A percentile compares a stretch with the other conserved stretches of the same genome.
These are phyloP conservation scores for Inga leiocalycina DNA, from an alignment of 306 rosid genomes.

Conservation along the genomic window DNA sequence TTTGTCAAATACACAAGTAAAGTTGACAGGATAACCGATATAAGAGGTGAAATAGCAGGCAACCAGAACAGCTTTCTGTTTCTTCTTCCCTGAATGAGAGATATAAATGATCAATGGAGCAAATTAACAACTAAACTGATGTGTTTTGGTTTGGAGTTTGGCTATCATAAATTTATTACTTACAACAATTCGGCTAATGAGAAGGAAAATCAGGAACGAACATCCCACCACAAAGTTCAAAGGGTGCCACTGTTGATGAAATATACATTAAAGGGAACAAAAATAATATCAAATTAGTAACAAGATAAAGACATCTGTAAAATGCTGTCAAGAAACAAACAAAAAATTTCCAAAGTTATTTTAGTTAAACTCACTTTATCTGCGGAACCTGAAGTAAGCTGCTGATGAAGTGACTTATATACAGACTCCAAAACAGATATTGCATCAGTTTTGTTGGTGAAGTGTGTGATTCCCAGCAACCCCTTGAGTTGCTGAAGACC, in stretches of 20 bases:
- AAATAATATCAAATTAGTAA: conserved; percentile 15
- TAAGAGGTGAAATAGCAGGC: conserved; percentile 77
- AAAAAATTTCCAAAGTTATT: background rate
- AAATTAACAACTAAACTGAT: conserved; percentile 19
- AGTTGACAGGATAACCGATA: conserved; percentile 78
- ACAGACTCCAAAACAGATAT: conserved; percentile 73
- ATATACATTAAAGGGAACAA: background rate
- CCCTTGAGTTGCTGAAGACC: conserved; percentile 95
- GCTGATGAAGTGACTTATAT: conserved; percentile 46
- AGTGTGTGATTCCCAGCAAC: conserved; percentile 69
- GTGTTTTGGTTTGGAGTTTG: background rate
- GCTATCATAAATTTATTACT: conserved; percentile 35
- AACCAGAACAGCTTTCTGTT: conserved; percentile 85
- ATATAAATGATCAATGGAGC: conserved; percentile 17
- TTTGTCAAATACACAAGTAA: conserved; percentile 66
- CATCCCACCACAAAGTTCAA: conserved; percentile 77
- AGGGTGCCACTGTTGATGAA: conserved; percentile 69
- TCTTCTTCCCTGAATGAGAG: conserved; percentile 69
- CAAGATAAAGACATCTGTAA: background rate
- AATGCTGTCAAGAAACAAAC: background rate
- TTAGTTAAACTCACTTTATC: conserved; percentile 38
- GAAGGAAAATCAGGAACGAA: conserved; percentile 75
- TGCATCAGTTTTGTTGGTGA: conserved; percentile 68
- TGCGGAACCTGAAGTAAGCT: conserved; percentile 29
- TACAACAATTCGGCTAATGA: conserved; percentile 64